These are phyloP conservation scores for Chrysoporthe deuterocubensis DNA, from an alignment of 2,329 filamentous ascomycete species.

Conservation along the genomic window DNA sequence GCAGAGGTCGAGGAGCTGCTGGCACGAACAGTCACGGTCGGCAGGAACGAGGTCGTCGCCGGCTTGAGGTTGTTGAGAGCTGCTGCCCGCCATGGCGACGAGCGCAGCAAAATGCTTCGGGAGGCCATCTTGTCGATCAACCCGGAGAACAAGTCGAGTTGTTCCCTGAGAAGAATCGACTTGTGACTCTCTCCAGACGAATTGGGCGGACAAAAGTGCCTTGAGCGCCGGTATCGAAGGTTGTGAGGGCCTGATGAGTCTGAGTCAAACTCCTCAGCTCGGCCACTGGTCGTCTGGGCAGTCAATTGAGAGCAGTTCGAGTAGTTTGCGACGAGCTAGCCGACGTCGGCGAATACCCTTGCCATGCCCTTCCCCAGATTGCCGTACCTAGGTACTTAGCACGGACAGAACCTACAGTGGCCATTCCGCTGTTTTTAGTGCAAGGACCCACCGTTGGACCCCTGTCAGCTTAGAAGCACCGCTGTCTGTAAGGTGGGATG, in stretches of 20 bases:
- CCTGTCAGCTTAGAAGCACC: constrained; percentile 11
- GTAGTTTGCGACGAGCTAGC: constrained; percentile 7
- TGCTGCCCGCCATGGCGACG: constrained; percentile 32
- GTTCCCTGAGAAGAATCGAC: constrained; percentile 24
- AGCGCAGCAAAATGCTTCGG: constrained; percentile 26
- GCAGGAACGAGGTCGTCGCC: constrained; percentile 34
- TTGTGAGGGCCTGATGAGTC: constrained; percentile 9
- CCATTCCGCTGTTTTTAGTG: constrained; percentile 1
- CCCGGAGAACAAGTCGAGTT: constrained; percentile 19
- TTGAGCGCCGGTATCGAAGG: not conserved
- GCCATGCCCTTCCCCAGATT: constrained; percentile 10
- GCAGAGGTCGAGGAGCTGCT: constrained; percentile 82
- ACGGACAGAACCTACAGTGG: not conserved
- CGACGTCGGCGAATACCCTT: constrained; percentile 12
- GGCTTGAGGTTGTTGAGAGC: constrained; percentile 28
- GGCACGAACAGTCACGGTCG: constrained; percentile 39
- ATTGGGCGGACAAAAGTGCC: not conserved
- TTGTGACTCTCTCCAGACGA: constrained; percentile 20
- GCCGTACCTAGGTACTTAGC: not conserved
- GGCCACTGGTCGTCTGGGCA: not conserved
- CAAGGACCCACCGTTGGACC: constrained; percentile 2
- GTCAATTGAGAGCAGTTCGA: not conserved
- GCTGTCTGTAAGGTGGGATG: constrained; percentile 14
- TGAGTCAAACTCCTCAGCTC: constrained; percentile 22
- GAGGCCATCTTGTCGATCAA: constrained; percentile 28